Percentiles rank a stretch among this genome's conserved stretches.
These are phyloP conservation scores for Amanita rubescens DNA, from an alignment of 768 basidiomycete species.

Conservation along the genomic window DNA sequence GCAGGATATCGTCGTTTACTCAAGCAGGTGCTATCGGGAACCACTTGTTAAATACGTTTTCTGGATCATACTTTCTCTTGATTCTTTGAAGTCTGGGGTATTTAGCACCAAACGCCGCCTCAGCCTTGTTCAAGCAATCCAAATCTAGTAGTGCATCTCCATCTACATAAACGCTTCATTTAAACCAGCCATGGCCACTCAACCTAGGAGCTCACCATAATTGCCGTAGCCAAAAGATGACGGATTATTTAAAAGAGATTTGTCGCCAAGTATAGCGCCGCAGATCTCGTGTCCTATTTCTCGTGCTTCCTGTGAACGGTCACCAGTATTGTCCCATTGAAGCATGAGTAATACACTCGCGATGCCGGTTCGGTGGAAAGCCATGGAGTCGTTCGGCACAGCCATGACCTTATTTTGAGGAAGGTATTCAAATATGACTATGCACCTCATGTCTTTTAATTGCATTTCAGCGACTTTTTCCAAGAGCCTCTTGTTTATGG, in stretches of 20 bases:
- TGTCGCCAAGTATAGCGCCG: slow-evolving; percentile 22
- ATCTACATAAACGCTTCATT: not conserved
- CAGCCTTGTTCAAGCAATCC: no score
- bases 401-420: slow-evolving; percentile 30
- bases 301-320: slow-evolving; percentile 23
- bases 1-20: no score
- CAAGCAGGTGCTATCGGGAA: slow-evolving; percentile 14
- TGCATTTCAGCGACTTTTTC: slow-evolving; percentile 18
- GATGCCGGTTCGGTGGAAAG: slow-evolving; percentile 31
- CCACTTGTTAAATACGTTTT: slow-evolving; percentile 40
- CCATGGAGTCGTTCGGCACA: slow-evolving; percentile 25
- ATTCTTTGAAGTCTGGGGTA: no score
- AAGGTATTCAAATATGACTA: slow-evolving; percentile 36
- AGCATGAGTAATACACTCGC: slow-evolving; percentile 28
- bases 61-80: no score
- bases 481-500: slow-evolving; percentile 21
- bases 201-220: slow-evolving; percentile 27
- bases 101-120: no score
- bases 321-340: slow-evolving; percentile 24
- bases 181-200: not conserved
- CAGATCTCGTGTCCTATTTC: slow-evolving; percentile 22
- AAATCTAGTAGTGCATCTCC: no score
- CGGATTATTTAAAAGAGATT: slow-evolving; percentile 20
- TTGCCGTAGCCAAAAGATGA: slow-evolving; percentile 34
- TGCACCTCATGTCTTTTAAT: not conserved